Base-by-base conservation (phyloP, 1,284 basidiomycete genomes). In the Ceratobasidium sp. region DNA sequence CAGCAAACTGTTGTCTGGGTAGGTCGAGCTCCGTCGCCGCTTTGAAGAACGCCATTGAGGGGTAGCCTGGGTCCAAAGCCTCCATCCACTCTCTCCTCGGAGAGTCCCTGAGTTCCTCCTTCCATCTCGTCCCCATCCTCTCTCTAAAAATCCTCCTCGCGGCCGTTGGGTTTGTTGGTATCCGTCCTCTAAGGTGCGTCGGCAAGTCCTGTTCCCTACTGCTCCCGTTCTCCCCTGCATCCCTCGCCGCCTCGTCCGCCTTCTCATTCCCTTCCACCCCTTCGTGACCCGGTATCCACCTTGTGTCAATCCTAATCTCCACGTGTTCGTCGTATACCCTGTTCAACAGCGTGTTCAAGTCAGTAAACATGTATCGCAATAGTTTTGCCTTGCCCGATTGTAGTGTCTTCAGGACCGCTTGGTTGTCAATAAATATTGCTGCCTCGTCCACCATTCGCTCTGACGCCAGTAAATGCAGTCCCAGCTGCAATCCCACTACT, bases 401-500 rank as follows among this genome's bases (percentile, higher is more conserved):
- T 9, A 67, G 50, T 26, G 64, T 67, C 30, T 35, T 35, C 28
- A 73, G 21, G 35, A 61, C 73, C 41, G 57, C 73, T 28, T 73
- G 66, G 26, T 59, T 70, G 38, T 73, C 73, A 3, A 54, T 44
- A 16, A 44, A 66, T 1, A 69, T 70, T 4, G 26, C 28, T 5
- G 52, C 66, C 7, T 35, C 21, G 1, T 41, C 18, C 13, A 44
- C 23, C 16, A 14, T 2, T 28, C 58, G 6, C 41, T 73, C 73
- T 13, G 21, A 41, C 28, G 28, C 59, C 52, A 73, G 55, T 32
- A 73, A 35, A 21, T 69, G 13, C 11, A 67, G 38, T 4, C 54
- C 66, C 16, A 73, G 46, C 23, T 55, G n/a, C n/a, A 73, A 35
- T 1, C 73, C 69, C 9, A 74, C 46, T 14, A 74, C 32, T 41